Percentiles rank a stretch among this genome's conserved stretches.
These are phyloP conservation scores for Geosmithia putterillii DNA, from an alignment of 2,329 filamentous ascomycete genomes.

Conservation along the genomic window DNA sequence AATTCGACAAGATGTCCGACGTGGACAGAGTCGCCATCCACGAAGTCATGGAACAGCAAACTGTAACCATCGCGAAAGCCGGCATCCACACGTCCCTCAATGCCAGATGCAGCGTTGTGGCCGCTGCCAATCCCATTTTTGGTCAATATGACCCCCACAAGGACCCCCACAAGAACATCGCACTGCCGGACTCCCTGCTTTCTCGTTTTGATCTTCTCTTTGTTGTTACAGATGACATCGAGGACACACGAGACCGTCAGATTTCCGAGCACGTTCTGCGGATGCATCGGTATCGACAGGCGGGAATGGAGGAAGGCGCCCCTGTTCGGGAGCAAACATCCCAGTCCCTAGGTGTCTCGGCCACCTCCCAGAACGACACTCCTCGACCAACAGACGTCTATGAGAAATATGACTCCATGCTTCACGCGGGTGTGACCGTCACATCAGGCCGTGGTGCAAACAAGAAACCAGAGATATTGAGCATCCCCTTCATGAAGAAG, in stretches of 20 bases:
- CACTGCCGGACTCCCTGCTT: constrained; percentile 85
- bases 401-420: constrained; percentile 92
- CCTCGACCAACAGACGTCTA: constrained; percentile 76
- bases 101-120: constrained; percentile 90
- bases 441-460: constrained; percentile 61
- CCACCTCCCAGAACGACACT: constrained; percentile 63
- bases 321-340: constrained; percentile 80
- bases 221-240: constrained; percentile 95
- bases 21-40: constrained; percentile 96
- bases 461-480: constrained; percentile 76
- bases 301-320: constrained; percentile 86
- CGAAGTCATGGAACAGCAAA: constrained; percentile 99
- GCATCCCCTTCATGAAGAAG: constrained; percentile 98
- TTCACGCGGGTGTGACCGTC: constrained; percentile 79
- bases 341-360: constrained; percentile 77
- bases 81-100: constrained; percentile 97
- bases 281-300: constrained; percentile 91
- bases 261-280: constrained; percentile 93
- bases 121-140: constrained; percentile 93
- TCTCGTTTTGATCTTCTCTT: constrained; percentile 98
- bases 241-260: constrained; percentile 80
- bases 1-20: constrained; percentile 99
- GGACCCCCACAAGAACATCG: constrained; percentile 97
- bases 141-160: constrained; percentile 98
- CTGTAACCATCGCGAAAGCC: constrained; percentile 96